Evolutionary conservation across 208 protist genomes (phyloP).

Genomic region (Angomonas ambiguus): DNA sequence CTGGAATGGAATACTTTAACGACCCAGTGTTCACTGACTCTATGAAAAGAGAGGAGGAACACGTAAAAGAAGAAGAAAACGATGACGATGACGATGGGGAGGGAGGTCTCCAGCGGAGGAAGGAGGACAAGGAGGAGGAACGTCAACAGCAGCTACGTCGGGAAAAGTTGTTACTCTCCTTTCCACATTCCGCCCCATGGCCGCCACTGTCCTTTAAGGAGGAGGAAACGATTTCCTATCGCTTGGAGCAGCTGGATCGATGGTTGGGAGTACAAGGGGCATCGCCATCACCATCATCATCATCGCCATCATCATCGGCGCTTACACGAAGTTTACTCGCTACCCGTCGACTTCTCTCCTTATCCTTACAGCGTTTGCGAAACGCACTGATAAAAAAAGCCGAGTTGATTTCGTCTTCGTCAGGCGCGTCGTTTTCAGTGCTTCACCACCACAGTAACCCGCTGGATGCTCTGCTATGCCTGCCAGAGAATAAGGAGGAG

Average conservation of each 20-base stretch:
- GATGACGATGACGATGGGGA: too few species aligned
- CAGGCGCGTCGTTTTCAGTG: too few species aligned
- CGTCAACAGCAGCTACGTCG: background rate
- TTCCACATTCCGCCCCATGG: conserved; percentile 46
- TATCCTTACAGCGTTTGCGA: conserved; percentile 59
- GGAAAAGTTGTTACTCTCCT: conserved; percentile 29
- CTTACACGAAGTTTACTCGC: conserved; percentile 43
- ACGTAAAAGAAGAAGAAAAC: background rate
- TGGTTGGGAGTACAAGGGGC: conserved; percentile 21
- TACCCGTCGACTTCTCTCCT: conserved; percentile 37
- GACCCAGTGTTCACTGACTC: too few species aligned
- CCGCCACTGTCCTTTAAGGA: conserved; percentile 66
- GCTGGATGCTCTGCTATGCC: conserved; percentile 58
- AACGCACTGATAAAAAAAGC: conserved; percentile 49
- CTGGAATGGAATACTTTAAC: background rate
- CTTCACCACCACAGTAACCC: conserved; percentile 49
- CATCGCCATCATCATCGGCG: background rate
- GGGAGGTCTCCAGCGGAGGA: too few species aligned
- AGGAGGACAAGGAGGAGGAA: too few species aligned
- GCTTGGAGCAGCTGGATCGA: conserved; percentile 40
- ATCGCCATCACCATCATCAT: too few species aligned
- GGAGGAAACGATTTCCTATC: conserved; percentile 28
- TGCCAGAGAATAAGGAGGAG: conserved; percentile 30
- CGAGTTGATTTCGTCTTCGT: conserved; percentile 37
- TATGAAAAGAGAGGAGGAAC: background rate